Evolutionary conservation across 495 filamentous ascomycete genomes (phyloP).

Genomic region (Staphylotrichum longicolle): DNA sequence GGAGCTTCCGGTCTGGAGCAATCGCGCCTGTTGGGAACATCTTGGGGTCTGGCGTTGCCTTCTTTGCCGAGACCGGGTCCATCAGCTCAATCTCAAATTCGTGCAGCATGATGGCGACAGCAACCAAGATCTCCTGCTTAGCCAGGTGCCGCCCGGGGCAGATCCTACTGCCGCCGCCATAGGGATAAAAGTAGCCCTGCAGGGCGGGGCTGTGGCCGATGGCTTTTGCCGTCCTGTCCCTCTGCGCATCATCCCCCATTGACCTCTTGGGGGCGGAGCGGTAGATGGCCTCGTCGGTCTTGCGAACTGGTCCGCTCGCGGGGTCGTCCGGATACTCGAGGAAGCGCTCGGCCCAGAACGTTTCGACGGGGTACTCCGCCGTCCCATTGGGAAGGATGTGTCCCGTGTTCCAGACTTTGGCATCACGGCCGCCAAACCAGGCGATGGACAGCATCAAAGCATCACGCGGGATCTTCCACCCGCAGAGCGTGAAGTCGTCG

Average conservation of each 20-base stretch:
- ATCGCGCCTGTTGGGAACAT: conserved; percentile 28
- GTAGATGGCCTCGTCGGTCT: conserved; percentile 5
- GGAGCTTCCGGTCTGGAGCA: conserved; percentile 26
- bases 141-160: conserved; percentile 48
- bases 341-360: conserved; percentile 44
- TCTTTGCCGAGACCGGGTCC: conserved; percentile 11
- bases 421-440: conserved; percentile 28
- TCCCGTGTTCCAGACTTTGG: conserved; percentile 32
- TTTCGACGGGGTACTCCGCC: conserved; percentile 31
- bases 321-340: conserved; percentile 38
- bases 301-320: conserved; percentile 32
- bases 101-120: conserved; percentile 35
- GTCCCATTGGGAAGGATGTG: conserved; percentile 8
- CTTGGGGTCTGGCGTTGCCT: conserved; percentile 20
- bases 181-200: conserved; percentile 36
- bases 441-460: conserved; percentile 25
- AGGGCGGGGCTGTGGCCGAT: conserved; percentile 20
- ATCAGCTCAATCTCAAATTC: conserved; percentile 30
- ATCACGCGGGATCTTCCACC: conserved; percentile 24
- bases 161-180: conserved; percentile 40
- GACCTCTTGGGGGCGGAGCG: neutral
- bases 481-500: conserved; percentile 24
- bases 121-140: conserved; percentile 38
- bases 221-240: conserved; percentile 24
- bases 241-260: conserved; percentile 14